Evolutionary conservation across 148 eudicot species (phyloP).

Genomic region (Vaccinium myrtillus): DNA sequence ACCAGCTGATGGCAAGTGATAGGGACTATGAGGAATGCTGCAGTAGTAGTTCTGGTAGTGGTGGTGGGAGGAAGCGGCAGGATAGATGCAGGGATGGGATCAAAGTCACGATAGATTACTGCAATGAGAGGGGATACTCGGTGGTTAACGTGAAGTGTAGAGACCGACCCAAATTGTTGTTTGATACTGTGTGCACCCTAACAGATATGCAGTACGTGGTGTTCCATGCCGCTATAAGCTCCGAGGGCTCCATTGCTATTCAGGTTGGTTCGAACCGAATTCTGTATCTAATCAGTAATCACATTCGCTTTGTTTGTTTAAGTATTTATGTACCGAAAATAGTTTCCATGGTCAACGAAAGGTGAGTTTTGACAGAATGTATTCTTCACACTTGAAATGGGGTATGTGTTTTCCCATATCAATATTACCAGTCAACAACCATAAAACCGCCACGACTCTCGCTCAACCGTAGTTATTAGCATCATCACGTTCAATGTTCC

Average conservation of each 20-base stretch:
- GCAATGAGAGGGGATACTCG: constrained; percentile 65
- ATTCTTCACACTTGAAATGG: background rate
- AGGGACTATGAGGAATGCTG: constrained; percentile 42
- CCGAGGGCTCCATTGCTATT: constrained; percentile 47
- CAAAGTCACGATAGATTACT: constrained; percentile 52
- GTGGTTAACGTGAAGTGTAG: constrained; percentile 54
- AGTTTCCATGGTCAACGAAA: background rate
- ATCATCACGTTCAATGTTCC: background rate
- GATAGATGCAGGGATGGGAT: constrained; percentile 27
- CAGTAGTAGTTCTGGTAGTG: constrained; percentile 27
- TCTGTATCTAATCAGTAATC: background rate
- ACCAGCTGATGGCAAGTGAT: constrained; percentile 76
- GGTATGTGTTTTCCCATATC: background rate
- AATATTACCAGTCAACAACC: background rate
- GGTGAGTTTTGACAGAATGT: background rate
- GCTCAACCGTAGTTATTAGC: background rate
- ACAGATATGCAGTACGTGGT: constrained; percentile 79
- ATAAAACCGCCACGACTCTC: background rate
- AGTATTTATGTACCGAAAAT: too few species aligned
- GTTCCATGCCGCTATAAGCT: constrained; percentile 72
- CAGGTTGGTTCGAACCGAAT: constrained; percentile 41
- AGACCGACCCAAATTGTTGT: constrained; percentile 79
- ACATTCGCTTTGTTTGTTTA: background rate
- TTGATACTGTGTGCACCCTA: constrained; percentile 78
- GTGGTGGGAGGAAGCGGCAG: constrained; percentile 6